These are phyloP conservation scores for Thraustotheca clavata DNA, from an alignment of 352 stramenopile species.

Conservation along the genomic window DNA sequence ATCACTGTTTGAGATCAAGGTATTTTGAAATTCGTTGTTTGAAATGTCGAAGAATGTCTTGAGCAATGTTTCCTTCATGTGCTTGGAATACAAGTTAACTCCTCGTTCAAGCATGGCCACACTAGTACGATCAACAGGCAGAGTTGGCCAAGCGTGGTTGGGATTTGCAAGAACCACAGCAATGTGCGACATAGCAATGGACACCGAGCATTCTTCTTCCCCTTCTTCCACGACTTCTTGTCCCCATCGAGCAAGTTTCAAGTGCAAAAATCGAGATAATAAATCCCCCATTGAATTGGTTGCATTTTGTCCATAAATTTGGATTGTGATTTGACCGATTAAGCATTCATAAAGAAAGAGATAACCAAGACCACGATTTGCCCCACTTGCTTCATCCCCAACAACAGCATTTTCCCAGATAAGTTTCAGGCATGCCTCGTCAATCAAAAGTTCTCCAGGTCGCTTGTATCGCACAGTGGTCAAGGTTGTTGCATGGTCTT, in stretches of 20 bases:
- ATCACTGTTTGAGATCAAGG: constrained; percentile 45
- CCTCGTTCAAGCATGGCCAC: constrained; percentile 56
- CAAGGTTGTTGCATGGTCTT: constrained; percentile 65
- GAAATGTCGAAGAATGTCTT: constrained; percentile 80
- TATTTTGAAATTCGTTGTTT: constrained; percentile 53
- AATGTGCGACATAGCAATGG: constrained; percentile 65
- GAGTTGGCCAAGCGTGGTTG: constrained; percentile 40
- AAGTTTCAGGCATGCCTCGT: constrained; percentile 69
- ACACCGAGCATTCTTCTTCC: constrained; percentile 69
- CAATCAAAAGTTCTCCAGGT: constrained; percentile 66
- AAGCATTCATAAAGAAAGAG: constrained; percentile 81
- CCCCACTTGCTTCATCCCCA: constrained; percentile 72
- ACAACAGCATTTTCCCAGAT: constrained; percentile 78
- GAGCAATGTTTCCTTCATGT: constrained; percentile 60
- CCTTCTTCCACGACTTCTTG: constrained; percentile 76
- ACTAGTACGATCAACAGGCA: constrained; percentile 61
- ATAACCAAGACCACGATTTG: constrained; percentile 68
- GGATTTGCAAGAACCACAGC: constrained; percentile 58
- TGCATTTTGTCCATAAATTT: constrained; percentile 58
- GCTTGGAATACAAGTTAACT: constrained; percentile 76
- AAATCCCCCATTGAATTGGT: constrained; percentile 71
- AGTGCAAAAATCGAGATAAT: constrained; percentile 60
- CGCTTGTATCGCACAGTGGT: constrained; percentile 79
- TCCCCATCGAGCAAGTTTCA: constrained; percentile 79
- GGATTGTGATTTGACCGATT: constrained; percentile 53